Evolutionary conservation across 345 rosid species (phyloP).

Genomic region (Heritiera littoralis): DNA sequence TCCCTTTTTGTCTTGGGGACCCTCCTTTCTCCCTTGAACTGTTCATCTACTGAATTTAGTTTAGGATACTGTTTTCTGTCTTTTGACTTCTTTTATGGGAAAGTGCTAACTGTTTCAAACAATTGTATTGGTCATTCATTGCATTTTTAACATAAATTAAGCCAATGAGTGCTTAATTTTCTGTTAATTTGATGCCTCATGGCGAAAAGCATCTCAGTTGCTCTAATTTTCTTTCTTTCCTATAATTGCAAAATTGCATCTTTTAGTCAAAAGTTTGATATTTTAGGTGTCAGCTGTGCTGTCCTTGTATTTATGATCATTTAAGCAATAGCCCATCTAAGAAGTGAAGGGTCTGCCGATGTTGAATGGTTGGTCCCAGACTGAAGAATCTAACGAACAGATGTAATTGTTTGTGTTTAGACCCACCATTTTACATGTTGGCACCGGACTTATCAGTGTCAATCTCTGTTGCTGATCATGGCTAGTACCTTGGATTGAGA

Average conservation of each 20-base stretch:
- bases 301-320: slow-evolving; percentile 21
- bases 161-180: slow-evolving; percentile 5
- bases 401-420: slow-evolving; percentile 31
- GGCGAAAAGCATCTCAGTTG: not conserved
- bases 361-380: slow-evolving; percentile 35
- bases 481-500: slow-evolving; percentile 19
- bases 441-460: not conserved
- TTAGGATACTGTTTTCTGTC: not conserved
- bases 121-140: not conserved
- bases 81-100: not conserved
- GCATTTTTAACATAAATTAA: not conserved
- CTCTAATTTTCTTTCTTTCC: not conserved
- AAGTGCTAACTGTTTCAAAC: not conserved
- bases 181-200: not conserved
- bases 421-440: slow-evolving; percentile 29
- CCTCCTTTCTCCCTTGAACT: not conserved
- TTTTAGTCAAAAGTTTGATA: slow-evolving; percentile 3
- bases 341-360: slow-evolving; percentile 18
- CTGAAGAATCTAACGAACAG: slow-evolving; percentile 30
- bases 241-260: not conserved
- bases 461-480: slow-evolving; percentile 22
- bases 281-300: slow-evolving; percentile 13
- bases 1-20: slow-evolving; percentile 8
- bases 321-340: slow-evolving; percentile 28
- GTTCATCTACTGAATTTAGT: not conserved